Base-by-base conservation (phyloP, 495 filamentous ascomycete species). In the Penicillium pulvis region DNA sequence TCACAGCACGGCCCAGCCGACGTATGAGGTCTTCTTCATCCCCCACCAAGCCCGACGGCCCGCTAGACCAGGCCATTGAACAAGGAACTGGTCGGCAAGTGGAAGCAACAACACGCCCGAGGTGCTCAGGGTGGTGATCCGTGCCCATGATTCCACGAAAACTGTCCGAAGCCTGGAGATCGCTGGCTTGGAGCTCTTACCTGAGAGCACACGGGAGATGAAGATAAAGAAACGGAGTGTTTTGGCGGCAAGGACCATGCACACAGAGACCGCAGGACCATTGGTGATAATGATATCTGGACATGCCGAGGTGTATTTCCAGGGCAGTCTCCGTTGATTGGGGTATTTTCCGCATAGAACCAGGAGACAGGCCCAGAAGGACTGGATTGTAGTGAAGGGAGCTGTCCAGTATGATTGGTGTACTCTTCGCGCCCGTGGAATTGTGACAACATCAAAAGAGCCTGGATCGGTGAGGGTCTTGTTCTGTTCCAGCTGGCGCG, bases 101-200 rank as follows among this genome's bases (percentile, higher is more conserved):
- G 75, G 71, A 39, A 86, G 66, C 52, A 97, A 75, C 6, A 97
- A 71, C 59, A 81, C 83, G 7, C 93, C 93, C 54, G 88, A 92
- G 50, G 95, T 71, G 76, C 93, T 97, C 64, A 96, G 68, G 10
- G 80, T 85, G 55, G 77, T 84, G 4, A 94, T 87, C 17, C 93
- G 82, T 2, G 94, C 95, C 88, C 91, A 98, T 28, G 86, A 91
- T 81, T 98, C 94, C 14, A 97, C 81, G 68, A 93, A 98, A 20
- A 98, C 80, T 7, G 83, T 87, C 44, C 86, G 82, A 65, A 93
- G 83, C 67, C 80, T 81, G 39, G 75, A 79, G 42, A 71, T 56
- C 4, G 24, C 42, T 14, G 56, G 35, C 8, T 31, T 52, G 6
- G 36, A 58, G 31, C 48, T 30, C 50, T 42, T 54, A 19, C 45